Evolutionary conservation across 441 rosid species (phyloP).

Genomic region (Daphne laureola): DNA sequence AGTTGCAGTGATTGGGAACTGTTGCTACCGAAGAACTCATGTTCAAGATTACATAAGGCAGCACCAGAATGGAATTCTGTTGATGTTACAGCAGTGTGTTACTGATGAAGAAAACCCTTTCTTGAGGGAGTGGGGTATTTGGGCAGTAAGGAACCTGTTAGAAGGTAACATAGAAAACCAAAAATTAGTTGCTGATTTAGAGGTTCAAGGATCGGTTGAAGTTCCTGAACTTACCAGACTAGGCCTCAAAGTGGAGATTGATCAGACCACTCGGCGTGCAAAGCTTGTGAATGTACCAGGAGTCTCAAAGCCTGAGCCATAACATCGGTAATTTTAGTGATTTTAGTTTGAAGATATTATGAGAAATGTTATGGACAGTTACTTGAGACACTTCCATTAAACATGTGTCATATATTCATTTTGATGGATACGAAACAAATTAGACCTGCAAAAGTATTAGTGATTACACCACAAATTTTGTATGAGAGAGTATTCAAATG

Average conservation of each 20-base stretch:
- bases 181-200: conserved; percentile 52
- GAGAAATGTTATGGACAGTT: too few relatives aligned
- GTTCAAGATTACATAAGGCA: conserved; percentile 58
- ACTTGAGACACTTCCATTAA: too few relatives aligned
- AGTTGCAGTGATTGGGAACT: conserved; percentile 71
- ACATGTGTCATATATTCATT: too few relatives aligned
- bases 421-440: too few relatives aligned
- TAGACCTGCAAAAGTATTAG: too few relatives aligned
- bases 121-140: conserved; percentile 86
- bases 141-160: conserved; percentile 58
- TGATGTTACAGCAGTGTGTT: conserved; percentile 74
- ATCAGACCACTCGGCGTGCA: conserved; percentile 42
- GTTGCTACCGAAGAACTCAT: conserved; percentile 35
- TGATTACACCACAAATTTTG: too few relatives aligned
- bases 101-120: conserved; percentile 67
- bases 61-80: conserved; percentile 37
- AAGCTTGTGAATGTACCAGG: conserved; percentile 65
- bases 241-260: conserved; percentile 66
- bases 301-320: conserved; percentile 7
- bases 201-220: conserved; percentile 62
- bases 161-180: conserved; percentile 75
- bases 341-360: too few relatives aligned
- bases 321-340: too few relatives aligned
- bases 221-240: conserved; percentile 59
- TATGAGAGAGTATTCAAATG: too few relatives aligned